phyloP scores from a whole-genome alignment of 2,329 filamentous ascomycete genomes.

The Aureobasidium sp. region DNA sequence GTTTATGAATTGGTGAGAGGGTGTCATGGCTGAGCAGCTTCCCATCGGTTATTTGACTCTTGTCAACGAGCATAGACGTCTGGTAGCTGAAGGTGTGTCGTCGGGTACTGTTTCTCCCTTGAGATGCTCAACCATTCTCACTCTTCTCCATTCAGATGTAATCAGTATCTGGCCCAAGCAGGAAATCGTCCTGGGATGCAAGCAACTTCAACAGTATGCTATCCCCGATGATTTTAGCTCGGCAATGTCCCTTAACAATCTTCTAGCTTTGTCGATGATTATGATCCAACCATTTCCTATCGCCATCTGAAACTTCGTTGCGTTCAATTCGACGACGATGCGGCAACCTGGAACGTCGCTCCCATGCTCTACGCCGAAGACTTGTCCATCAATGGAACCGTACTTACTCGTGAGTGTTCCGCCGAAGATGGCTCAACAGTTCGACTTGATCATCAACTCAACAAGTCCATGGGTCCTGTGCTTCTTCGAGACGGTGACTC shows the following conservation, averaged over 20 bases:
- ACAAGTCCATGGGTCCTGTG: conserved; percentile 26
- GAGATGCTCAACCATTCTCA: not conserved
- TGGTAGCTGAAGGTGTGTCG: not conserved
- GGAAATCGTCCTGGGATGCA: conserved; percentile 21
- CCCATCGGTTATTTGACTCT: not conserved
- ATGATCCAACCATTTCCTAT: conserved; percentile 33
- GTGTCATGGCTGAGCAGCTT: not conserved
- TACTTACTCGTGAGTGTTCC: conserved; percentile 24
- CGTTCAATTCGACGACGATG: conserved; percentile 36
- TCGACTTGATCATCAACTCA: conserved; percentile 14
- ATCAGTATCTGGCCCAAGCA: conserved; percentile 10
- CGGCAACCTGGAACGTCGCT: conserved; percentile 23
- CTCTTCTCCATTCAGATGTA: not conserved
- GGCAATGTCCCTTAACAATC: not conserved
- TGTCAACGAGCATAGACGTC: not conserved
- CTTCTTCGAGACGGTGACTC: conserved; percentile 37
- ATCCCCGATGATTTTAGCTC: not conserved
- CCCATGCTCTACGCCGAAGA: conserved; percentile 41
- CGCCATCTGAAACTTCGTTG: conserved; percentile 39
- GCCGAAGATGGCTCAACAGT: conserved; percentile 8
- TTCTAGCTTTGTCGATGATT: conserved; percentile 16
- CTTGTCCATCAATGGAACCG: conserved; percentile 36
- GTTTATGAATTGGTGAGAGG: not conserved
- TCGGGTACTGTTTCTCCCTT: not conserved
- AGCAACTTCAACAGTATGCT: conserved; percentile 17